Conservation (phyloP, 768 basidiomycete genomes). For the Kwoniella heveanensis region DNA sequence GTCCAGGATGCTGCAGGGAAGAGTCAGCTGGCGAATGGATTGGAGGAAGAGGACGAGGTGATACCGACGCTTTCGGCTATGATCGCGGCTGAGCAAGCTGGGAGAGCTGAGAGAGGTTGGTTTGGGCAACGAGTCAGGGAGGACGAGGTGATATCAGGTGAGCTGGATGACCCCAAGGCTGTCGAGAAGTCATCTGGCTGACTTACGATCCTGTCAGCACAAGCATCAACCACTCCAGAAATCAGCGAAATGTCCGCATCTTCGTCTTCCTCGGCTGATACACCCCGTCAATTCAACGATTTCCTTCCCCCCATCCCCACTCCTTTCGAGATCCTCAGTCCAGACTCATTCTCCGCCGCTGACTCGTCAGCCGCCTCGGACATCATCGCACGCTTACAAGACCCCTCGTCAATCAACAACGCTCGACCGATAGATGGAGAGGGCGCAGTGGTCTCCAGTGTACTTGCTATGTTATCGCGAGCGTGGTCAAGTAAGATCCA, state of each 20-base stretch:
- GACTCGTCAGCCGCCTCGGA: not conserved
- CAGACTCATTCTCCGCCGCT: not conserved
- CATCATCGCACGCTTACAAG: not conserved
- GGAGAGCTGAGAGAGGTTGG: constrained; percentile 20
- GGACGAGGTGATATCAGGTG: constrained; percentile 2
- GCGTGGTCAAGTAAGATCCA: constrained; percentile 17
- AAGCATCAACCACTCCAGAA: not conserved
- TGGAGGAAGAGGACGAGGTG: constrained; percentile 19
- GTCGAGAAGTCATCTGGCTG: no score
- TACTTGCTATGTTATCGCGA: constrained; percentile 15
- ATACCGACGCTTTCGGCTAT: constrained; percentile 19
- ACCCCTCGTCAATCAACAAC: not conserved
- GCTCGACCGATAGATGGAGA: constrained; percentile 6
- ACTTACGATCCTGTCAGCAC: not conserved
- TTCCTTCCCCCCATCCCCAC: constrained; percentile 15
- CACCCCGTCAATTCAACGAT: constrained; percentile 13
- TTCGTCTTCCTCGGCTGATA: not conserved
- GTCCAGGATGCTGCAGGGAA: not conserved
- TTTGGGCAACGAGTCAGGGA: constrained; percentile 11
- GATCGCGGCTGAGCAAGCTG: constrained; percentile 17
- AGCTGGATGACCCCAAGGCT: not conserved
- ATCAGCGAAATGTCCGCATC: not conserved
- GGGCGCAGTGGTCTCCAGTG: constrained; percentile 8
- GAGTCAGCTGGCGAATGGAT: not conserved
- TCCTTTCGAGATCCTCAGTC: constrained; percentile 11